A percentile compares a stretch with the other conserved stretches of the same genome.
Evolutionary conservation across 768 basidiomycete species (phyloP).

Genomic region (Pulveroboletus sp.): DNA sequence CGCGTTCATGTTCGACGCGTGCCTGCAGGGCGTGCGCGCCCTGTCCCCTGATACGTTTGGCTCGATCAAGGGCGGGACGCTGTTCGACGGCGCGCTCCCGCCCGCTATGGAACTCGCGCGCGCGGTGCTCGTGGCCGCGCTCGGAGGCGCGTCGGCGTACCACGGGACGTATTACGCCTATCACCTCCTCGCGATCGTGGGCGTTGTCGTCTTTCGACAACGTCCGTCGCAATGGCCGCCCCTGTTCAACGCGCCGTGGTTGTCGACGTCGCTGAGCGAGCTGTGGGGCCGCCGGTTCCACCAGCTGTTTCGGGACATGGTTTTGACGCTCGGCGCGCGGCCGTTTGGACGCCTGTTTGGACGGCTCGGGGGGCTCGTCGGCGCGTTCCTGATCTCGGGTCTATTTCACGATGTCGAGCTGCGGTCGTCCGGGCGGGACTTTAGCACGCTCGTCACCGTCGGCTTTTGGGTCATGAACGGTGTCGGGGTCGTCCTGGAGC

Average conservation of each 20-base stretch:
- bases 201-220: slow-evolving; percentile 45
- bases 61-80: slow-evolving; percentile 29
- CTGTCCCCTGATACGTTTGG: slow-evolving; percentile 41
- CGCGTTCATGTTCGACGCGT: slow-evolving; percentile 15
- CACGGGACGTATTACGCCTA: slow-evolving; percentile 42
- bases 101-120: slow-evolving; percentile 33
- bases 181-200: slow-evolving; percentile 39
- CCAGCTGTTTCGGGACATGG: slow-evolving; percentile 56
- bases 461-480: slow-evolving; percentile 58
- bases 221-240: slow-evolving; percentile 58
- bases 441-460: slow-evolving; percentile 37
- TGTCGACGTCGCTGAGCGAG: slow-evolving; percentile 51
- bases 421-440: slow-evolving; percentile 51
- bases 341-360: slow-evolving; percentile 46
- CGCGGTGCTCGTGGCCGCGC: slow-evolving; percentile 40
- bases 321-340: slow-evolving; percentile 46
- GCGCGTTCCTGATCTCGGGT: slow-evolving; percentile 56
- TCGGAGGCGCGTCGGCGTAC: slow-evolving; percentile 44
- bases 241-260: slow-evolving; percentile 54
- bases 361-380: slow-evolving; percentile 46
- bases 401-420: slow-evolving; percentile 52
- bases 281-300: slow-evolving; percentile 69
- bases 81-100: slow-evolving; percentile 34
- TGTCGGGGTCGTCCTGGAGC: slow-evolving; percentile 50
- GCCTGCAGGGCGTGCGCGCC: slow-evolving; percentile 10